A percentile compares a stretch with the other conserved stretches of the same genome.
These are phyloP conservation scores for Dryas drummondii DNA, from an alignment of 306 rosid species.

Conservation along the genomic window DNA sequence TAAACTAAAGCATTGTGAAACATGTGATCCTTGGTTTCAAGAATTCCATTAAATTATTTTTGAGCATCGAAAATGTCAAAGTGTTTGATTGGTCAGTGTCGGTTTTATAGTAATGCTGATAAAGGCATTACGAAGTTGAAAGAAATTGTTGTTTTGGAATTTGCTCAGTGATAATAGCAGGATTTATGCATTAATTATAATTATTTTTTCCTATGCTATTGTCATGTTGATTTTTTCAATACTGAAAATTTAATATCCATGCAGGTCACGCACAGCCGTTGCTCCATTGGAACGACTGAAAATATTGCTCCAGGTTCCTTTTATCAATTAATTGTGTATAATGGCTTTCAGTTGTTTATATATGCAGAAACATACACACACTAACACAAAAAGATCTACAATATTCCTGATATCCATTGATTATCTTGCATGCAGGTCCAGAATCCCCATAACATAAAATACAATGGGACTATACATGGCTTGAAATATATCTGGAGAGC, in stretches of 20 bases:
- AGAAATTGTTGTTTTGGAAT: background rate
- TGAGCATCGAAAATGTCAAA: background rate
- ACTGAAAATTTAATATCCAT: conserved; percentile 13
- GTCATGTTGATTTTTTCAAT: background rate
- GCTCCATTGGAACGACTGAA: conserved; percentile 97
- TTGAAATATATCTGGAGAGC: conserved; percentile 91
- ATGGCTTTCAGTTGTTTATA: background rate
- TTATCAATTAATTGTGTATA: conserved; percentile 11
- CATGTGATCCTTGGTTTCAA: background rate
- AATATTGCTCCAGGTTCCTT: conserved; percentile 88
- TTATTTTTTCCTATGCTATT: background rate
- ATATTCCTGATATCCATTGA: background rate
- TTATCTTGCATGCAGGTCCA: conserved; percentile 66
- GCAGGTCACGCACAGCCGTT: conserved; percentile 98
- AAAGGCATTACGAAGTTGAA: background rate
- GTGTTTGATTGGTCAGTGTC: background rate
- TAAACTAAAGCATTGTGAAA: background rate
- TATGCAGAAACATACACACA: background rate
- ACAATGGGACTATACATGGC: conserved; percentile 93
- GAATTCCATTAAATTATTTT: background rate
- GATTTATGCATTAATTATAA: conserved; percentile 1
- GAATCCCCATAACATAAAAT: conserved; percentile 85
- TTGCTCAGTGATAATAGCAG: background rate
- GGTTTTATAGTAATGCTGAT: background rate
- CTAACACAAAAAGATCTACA: background rate